A percentile compares a stretch with the other conserved stretches of the same genome.
phyloP scores from a whole-genome alignment of 2,329 filamentous ascomycete species.

The Seiridium cupressi region DNA sequence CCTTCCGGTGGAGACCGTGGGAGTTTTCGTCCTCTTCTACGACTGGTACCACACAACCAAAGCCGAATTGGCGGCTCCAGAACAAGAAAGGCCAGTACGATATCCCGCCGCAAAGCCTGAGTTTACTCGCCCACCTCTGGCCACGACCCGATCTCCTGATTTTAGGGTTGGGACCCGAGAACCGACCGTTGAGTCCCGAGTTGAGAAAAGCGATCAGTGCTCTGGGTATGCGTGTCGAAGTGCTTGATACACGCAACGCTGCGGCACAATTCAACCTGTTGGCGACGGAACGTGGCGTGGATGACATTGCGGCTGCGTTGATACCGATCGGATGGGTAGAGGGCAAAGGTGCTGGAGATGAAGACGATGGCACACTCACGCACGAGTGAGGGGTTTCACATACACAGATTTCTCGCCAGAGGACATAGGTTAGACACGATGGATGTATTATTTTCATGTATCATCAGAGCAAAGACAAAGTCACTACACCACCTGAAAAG shows the following conservation, averaged over 20 bases:
- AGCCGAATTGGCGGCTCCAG: constrained; percentile 43
- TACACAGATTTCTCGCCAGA: too few relatives aligned
- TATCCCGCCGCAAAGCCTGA: constrained; percentile 68
- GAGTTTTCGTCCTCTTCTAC: constrained; percentile 29
- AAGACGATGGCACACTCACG: constrained; percentile 6
- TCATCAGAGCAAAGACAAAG: too few relatives aligned
- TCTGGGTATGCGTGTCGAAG: constrained; percentile 81
- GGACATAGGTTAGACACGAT: too few relatives aligned
- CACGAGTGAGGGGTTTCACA: constrained; percentile 3
- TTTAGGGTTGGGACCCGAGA: constrained; percentile 76
- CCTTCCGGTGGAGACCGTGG: constrained; percentile 89
- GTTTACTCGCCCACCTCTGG: constrained; percentile 74
- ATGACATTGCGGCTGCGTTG: constrained; percentile 82
- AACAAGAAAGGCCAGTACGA: constrained; percentile 84
- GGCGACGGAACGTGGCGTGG: constrained; percentile 87
- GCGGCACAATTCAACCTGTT: constrained; percentile 92
- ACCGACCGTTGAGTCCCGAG: constrained; percentile 73
- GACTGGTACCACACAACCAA: constrained; percentile 9
- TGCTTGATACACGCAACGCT: constrained; percentile 90
- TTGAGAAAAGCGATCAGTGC: constrained; percentile 71
- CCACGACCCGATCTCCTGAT: constrained; percentile 90
- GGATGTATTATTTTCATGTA: too few relatives aligned
- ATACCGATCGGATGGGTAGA: constrained; percentile 84
- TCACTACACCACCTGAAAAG: too few relatives aligned
- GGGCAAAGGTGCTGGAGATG: constrained; percentile 38